Conservation (phyloP, 1,284 basidiomycete genomes). For the Gomphus bonarii region DNA sequence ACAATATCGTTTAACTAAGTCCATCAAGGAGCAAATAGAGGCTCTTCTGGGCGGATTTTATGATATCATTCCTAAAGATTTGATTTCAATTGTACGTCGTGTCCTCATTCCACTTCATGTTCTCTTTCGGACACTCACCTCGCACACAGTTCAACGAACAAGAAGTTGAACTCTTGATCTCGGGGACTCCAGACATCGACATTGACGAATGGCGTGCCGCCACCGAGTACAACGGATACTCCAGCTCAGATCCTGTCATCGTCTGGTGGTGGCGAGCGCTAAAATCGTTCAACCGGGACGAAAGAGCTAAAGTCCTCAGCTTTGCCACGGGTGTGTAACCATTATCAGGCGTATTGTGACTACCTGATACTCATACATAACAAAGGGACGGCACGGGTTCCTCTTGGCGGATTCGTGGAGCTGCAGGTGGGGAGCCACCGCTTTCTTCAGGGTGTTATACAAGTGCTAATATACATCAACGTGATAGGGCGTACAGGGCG, state of each 20-base stretch:
- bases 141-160: slow-evolving; percentile 78
- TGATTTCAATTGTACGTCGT: slow-evolving; percentile 62
- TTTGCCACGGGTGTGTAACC: slow-evolving; percentile 70
- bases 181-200: slow-evolving; percentile 96
- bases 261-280: slow-evolving; percentile 99
- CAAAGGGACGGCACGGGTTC: slow-evolving; percentile 78
- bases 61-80: slow-evolving; percentile 87
- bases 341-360: background rate
- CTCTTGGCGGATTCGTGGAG: slow-evolving; percentile 87
- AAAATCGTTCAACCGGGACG: slow-evolving; percentile 94
- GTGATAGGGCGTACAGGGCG: slow-evolving; percentile 72
- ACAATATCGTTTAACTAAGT: slow-evolving; percentile 87
- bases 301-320: slow-evolving; percentile 91
- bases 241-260: slow-evolving; percentile 84
- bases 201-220: slow-evolving; percentile 97
- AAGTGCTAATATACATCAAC: background rate
- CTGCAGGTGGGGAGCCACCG: slow-evolving; percentile 39
- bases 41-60: slow-evolving; percentile 88
- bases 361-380: background rate
- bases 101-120: slow-evolving; percentile 20
- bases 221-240: slow-evolving; percentile 85
- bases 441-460: background rate
- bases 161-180: slow-evolving; percentile 96
- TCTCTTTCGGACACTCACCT: slow-evolving; percentile 20
- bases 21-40: slow-evolving; percentile 95